Evolutionary conservation across 2,329 filamentous ascomycete genomes (phyloP), one percentile per base, ranked within the genome.

Genomic region (Venturia aucupariae): DNA sequence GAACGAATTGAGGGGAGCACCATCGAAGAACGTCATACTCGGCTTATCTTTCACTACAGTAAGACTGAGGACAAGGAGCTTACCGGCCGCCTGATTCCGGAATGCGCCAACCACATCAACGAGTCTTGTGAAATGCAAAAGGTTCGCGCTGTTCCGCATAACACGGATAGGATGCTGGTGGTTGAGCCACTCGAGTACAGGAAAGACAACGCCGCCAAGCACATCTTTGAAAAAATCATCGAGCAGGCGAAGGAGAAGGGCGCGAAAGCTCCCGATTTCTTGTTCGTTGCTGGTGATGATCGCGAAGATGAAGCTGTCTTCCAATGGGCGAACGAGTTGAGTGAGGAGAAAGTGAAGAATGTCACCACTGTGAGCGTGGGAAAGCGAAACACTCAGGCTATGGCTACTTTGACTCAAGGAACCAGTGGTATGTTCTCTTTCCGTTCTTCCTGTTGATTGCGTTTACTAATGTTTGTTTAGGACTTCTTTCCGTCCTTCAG

Each of bases 261-360:
- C 10, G 17, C 42, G 10, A 55, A 57, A 80, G 81, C 77, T 86
- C 64, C 91, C 0, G 91, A 97, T 72, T 97, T 97, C 75, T 76
- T 97, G 65, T 86, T 97, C 78, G 90, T 96, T 7, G 85, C 92
- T 41, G 93, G 93, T 44, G 92, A 97, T 71, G 91, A 92, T 51
- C 87, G 93, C 39, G 93, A 97, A 69, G 94, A 97, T 68, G 93
- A 97, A 73, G 89, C 90, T 69, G 89, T 96, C 24, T 97, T 96
- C 78, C 87, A 87, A 67, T 97, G 94, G 93, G 94, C 93, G 22
- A 96, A 97, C 76, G 78, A 96, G 13, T 81, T 81, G 27, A 80
- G 82, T 3, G 81, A 82, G 22, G 77, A 86, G 19, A 66, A 68
- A 11, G 68, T 80, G 60, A 64, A 70, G 61, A 82, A 90, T 64